Conservation (phyloP, 2,329 filamentous ascomycete genomes). For the Onygenales sp. region DNA sequence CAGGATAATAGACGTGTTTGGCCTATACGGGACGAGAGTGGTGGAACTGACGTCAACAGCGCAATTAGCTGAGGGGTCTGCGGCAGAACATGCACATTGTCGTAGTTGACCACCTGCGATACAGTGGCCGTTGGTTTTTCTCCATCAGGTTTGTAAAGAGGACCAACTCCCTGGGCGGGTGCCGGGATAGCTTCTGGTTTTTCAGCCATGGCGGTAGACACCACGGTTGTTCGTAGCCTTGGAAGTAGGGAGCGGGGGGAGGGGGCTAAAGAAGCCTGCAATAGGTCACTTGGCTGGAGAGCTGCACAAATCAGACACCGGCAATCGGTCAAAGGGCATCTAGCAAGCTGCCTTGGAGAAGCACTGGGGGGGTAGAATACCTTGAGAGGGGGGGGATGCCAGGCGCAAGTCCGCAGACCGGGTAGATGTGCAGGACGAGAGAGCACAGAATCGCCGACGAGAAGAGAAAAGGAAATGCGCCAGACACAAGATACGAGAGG, state of each 20-base stretch:
- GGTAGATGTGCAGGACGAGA: no score
- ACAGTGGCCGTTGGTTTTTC: slow-evolving; percentile 83
- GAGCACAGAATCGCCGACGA: no score
- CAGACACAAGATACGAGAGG: no score
- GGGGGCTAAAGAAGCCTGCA: not conserved
- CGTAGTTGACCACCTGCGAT: slow-evolving; percentile 68
- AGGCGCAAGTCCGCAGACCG: no score
- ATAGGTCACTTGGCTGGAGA: not conserved
- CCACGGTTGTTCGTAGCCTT: not conserved
- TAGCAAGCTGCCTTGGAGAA: no score
- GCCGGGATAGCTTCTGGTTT: not conserved
- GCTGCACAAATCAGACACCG: no score
- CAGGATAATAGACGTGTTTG: no score
- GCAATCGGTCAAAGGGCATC: no score
- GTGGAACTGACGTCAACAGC: slow-evolving; percentile 73
- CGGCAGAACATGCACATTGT: slow-evolving; percentile 81
- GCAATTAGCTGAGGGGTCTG: slow-evolving; percentile 97
- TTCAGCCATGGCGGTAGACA: slow-evolving; percentile 6
- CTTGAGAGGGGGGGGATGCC: no score
- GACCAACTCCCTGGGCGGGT: slow-evolving; percentile 53
- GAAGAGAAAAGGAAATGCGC: no score
- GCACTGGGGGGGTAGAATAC: no score
- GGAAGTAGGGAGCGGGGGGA: not conserved
- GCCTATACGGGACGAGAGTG: not conserved
- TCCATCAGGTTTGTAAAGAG: slow-evolving; percentile 63